phyloP scores from a whole-genome alignment of 306 rosid species.

The Gynostemma pentaphyllum region DNA sequence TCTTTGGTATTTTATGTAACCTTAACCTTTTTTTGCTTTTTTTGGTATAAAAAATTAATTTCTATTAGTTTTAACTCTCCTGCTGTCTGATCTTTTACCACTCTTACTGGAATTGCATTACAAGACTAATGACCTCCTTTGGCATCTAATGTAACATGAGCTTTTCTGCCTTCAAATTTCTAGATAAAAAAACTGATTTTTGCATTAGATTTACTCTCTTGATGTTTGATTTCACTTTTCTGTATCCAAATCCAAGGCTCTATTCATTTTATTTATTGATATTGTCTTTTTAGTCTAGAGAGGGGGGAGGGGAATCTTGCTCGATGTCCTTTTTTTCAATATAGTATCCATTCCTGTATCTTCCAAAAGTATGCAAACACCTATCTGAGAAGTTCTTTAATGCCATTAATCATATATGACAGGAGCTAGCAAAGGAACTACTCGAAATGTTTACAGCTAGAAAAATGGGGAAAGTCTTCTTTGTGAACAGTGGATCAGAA shows the following conservation, averaged over 20 bases:
- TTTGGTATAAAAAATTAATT: neutral
- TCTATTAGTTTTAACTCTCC: neutral
- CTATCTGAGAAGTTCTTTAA: too few species aligned
- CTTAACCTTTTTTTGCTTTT: neutral
- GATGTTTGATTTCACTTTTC: neutral
- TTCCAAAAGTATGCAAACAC: too few species aligned
- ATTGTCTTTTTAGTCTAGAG: too few species aligned
- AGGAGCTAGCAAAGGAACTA: conserved; percentile 89
- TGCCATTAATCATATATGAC: conserved; percentile 3
- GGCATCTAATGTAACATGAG: conserved; percentile 27
- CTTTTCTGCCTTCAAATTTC: neutral
- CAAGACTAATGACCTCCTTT: conserved; percentile 69
- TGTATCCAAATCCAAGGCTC: too few species aligned
- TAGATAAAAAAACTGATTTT: neutral
- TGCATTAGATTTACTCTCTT: neutral
- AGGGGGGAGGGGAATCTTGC: too few species aligned
- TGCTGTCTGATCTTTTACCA: conserved; percentile 41
- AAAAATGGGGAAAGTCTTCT: conserved; percentile 86
- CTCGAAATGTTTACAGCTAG: conserved; percentile 59
- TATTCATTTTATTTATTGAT: too few species aligned
- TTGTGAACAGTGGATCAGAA: conserved; percentile 88
- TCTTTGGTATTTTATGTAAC: conserved; percentile 54
- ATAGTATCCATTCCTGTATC: too few species aligned
- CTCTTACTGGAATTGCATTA: conserved; percentile 83
- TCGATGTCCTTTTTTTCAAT: too few species aligned